A percentile compares a stretch with the other conserved stretches of the same genome.
phyloP scores from a whole-genome alignment of 1,284 basidiomycete species.

The Melanopsichium pennsylvanicum region DNA sequence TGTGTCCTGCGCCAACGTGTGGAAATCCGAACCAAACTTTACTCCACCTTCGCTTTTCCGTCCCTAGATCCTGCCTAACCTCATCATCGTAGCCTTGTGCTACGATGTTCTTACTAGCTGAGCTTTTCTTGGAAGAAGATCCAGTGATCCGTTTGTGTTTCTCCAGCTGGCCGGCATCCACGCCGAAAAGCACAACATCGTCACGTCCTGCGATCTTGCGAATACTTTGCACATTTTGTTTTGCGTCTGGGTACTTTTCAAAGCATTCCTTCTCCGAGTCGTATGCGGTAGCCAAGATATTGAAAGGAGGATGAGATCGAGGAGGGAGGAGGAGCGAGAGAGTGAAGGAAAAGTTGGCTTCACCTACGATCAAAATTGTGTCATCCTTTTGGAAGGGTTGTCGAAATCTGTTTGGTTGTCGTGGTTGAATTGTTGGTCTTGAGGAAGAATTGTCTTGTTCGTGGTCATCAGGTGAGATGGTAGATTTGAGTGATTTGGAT shows the following conservation, averaged over 20 bases:
- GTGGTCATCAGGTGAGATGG: too few species aligned
- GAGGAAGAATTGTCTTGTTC: too few species aligned
- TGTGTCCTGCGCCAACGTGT: conserved; percentile 93
- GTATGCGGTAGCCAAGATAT: conserved; percentile 85
- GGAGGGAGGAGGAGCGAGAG: conserved; percentile 73
- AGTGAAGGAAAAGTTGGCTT: conserved; percentile 89
- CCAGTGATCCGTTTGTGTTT: conserved; percentile 69
- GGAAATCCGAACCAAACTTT: conserved; percentile 94
- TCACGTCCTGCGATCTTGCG: conserved; percentile 68
- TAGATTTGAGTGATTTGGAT: too few species aligned
- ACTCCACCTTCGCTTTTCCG: conserved; percentile 72
- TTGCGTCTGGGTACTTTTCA: conserved; percentile 83
- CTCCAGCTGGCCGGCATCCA: conserved; percentile 83
- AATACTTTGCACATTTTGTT: conserved; percentile 71
- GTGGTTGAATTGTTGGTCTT: not conserved
- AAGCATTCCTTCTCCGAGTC: conserved; percentile 81
- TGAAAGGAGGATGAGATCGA: conserved; percentile 70
- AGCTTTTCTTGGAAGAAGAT: conserved; percentile 13
- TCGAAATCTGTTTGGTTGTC: conserved; percentile 33
- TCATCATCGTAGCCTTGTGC: conserved; percentile 1
- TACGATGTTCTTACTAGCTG: not conserved
- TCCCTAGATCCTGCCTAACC: too few species aligned
- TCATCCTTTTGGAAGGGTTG: conserved; percentile 80
- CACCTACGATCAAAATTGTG: conserved; percentile 86
- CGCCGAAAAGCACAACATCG: conserved; percentile 78